phyloP scores from a whole-genome alignment of 148 eudicot genomes.

The Fagopyrum tataricum region DNA sequence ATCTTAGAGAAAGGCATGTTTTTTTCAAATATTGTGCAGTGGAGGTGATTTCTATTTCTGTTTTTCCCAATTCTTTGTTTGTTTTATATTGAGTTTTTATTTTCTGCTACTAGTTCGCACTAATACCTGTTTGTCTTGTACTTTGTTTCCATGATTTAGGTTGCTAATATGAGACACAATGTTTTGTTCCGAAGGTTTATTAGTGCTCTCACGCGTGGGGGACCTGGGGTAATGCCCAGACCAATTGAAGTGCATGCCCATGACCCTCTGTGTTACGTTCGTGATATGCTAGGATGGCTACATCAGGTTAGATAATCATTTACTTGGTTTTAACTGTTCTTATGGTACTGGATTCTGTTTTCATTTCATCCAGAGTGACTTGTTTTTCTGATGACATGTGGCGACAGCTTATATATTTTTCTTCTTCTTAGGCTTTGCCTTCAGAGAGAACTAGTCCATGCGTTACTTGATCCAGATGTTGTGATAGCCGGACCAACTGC shows the following conservation, averaged over 20 bases:
- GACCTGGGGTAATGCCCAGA: slow-evolving; percentile 97
- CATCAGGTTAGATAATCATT: slow-evolving; percentile 62
- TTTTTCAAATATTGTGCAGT: slow-evolving; percentile 97
- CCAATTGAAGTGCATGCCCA: slow-evolving; percentile 99
- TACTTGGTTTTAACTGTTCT: not conserved
- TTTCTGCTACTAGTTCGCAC: too few relatives aligned
- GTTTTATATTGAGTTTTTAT: not conserved
- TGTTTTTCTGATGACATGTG: not conserved
- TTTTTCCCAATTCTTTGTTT: not conserved
- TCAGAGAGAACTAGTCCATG: slow-evolving; percentile 98
- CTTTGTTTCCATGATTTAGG: slow-evolving; percentile 31
- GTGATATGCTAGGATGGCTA: slow-evolving; percentile 97
- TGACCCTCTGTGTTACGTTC: slow-evolving; percentile 95
- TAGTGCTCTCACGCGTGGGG: slow-evolving; percentile 98
- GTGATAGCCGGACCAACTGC: slow-evolving; percentile 71
- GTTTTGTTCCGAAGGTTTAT: slow-evolving; percentile 93
- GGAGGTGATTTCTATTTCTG: slow-evolving; percentile 62
- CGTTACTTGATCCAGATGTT: slow-evolving; percentile 85
- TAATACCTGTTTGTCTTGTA: slow-evolving; percentile 5
- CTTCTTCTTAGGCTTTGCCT: slow-evolving; percentile 65
- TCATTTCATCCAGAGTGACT: not conserved
- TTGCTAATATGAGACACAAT: slow-evolving; percentile 96
- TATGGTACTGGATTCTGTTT: not conserved
- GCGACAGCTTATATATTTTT: not conserved
- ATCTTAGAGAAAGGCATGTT: slow-evolving; percentile 96